These are phyloP conservation scores for Tylopilus intermedius DNA, from an alignment of 768 basidiomycete genomes.

Conservation along the genomic window DNA sequence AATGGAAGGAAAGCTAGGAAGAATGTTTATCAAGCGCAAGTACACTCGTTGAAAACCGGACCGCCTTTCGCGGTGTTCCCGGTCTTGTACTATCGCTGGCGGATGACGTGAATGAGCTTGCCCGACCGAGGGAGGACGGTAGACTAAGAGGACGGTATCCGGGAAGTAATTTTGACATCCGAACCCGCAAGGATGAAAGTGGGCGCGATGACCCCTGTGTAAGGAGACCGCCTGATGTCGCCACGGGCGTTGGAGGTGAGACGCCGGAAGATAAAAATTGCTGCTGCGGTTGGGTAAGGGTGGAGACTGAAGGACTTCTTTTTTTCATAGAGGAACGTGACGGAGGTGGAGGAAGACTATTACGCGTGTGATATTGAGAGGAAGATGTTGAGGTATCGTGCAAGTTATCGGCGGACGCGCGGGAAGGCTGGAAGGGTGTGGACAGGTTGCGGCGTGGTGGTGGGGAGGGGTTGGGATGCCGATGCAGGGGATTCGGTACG, in stretches of 20 bases:
- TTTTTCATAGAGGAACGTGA: conserved; percentile 65
- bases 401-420: conserved; percentile 19
- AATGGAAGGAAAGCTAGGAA: conserved; percentile 8
- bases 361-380: conserved; percentile 19
- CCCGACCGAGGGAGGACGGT: conserved; percentile 31
- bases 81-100: conserved; percentile 35
- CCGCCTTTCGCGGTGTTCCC: conserved; percentile 51
- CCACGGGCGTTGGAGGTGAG: conserved; percentile 32
- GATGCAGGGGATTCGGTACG: conserved; percentile 17
- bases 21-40: conserved; percentile 25
- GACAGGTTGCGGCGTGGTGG: conserved; percentile 18
- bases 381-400: conserved; percentile 20
- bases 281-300: conserved; percentile 20
- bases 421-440: conserved; percentile 25
- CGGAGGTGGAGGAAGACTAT: conserved; percentile 50
- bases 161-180: conserved; percentile 51
- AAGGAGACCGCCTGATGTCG: conserved; percentile 31
- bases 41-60: conserved; percentile 53
- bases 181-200: conserved; percentile 39
- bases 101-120: conserved; percentile 30
- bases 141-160: conserved; percentile 37
- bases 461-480: conserved; percentile 16
- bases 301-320: conserved; percentile 26
- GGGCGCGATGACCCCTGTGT: conserved; percentile 26
- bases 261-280: conserved; percentile 11